Evolutionary conservation across 192 early-diverging fungal species (phyloP), one percentile per base, ranked within the genome.

Genomic region (Coemansia sp.): DNA sequence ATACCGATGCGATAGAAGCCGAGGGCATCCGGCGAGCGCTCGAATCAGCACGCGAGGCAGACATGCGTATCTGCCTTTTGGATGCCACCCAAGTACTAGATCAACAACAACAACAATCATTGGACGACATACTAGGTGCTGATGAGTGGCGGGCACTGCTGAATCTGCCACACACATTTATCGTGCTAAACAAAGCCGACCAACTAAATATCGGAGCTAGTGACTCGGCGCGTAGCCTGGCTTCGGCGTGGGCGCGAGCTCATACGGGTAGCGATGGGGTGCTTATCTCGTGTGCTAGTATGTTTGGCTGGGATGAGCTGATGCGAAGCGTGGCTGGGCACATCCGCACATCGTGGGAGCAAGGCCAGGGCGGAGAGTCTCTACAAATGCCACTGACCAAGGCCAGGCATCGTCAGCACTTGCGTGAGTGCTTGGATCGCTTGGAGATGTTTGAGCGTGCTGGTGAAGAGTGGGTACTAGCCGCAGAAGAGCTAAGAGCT

Each of bases 401-500:
- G 65, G 80, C 85, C 15, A 74, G 92, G 27, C 90, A 92, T 72
- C 86, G 92, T 13, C 72, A 88, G 64, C 88, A 90, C 55, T 77
- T 92, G 24, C 71, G 85, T 27, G 78, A 79, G 18, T 91, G 89
- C 55, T 12, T 90, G 24, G 66, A 66, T 5, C 74, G 73, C 40
- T 68, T 92, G 6, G 75, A 85, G 1, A 69, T 66, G 29, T 89
- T 87, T 70, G 70, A 50, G 20, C 66, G 31, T 4, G 69, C 65
- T 12, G 73, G 71, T 12, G 75, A 86, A 15, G 18, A 38, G 36
- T 62, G 38, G n/a, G 91, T 94, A 20, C 74, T 94, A 49, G 88
- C 85, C 1, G 93, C 93, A 22, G 92, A 91, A 73, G 92, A 94
- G 70, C 81, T 92, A 62, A 82, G 91, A 8, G 75, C 82, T 36